Conservation (phyloP, 2,329 filamentous ascomycete genomes). For the Pestalotiopsis fici region DNA sequence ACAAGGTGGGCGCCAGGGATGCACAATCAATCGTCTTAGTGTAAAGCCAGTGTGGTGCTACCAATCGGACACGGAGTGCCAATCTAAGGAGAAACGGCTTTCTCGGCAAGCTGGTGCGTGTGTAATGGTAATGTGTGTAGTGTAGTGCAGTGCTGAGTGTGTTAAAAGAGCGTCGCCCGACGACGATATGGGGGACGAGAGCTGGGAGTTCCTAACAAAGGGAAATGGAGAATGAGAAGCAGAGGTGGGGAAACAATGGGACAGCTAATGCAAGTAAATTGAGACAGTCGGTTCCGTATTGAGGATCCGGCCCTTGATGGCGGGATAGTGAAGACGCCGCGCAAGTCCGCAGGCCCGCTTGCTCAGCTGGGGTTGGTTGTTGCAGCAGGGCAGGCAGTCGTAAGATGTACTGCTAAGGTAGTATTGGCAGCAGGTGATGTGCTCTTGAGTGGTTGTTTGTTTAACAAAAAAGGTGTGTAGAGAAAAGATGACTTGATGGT, state of each 20-base stretch:
- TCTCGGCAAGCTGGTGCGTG: neutral
- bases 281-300: constrained; percentile 4
- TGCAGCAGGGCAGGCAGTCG: too few species aligned
- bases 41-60: neutral
- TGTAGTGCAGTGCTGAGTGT: neutral
- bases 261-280: constrained; percentile 4
- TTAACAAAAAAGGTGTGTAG: neutral
- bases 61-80: neutral
- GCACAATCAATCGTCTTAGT: neutral
- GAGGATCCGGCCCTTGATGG: neutral
- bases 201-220: neutral
- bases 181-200: neutral
- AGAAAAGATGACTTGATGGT: neutral
- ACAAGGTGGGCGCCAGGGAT: neutral
- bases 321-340: neutral
- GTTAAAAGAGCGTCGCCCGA: neutral
- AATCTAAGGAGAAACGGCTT: neutral
- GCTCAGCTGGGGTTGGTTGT: neutral
- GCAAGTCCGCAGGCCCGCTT: neutral
- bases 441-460: neutral
- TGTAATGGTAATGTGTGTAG: neutral
- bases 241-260: constrained; percentile 1
- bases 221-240: neutral
- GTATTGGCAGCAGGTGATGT: neutral
- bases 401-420: too few species aligned